Evolutionary conservation across 495 filamentous ascomycete species (phyloP).

Genomic region (Patellaria atrata): DNA sequence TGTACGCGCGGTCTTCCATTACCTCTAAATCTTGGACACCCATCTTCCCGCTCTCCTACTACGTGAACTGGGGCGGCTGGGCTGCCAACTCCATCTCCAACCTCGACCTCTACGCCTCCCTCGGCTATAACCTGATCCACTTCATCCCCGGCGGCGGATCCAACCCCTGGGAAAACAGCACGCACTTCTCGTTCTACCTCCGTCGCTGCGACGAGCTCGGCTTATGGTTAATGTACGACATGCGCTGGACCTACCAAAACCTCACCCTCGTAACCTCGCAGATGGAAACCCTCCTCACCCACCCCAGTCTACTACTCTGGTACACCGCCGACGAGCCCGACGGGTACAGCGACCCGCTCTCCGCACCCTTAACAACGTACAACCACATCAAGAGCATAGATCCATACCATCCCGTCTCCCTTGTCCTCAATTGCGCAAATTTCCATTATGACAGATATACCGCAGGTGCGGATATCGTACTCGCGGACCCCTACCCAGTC

Average conservation of each 20-base stretch:
- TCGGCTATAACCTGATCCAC: constrained; percentile 42
- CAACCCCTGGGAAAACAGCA: constrained; percentile 17
- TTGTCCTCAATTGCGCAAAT: constrained; percentile 56
- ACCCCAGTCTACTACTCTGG: constrained; percentile 44
- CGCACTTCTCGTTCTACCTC: constrained; percentile 29
- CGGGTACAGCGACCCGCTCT: constrained; percentile 45
- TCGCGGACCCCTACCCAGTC: constrained; percentile 54
- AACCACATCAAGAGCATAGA: constrained; percentile 40
- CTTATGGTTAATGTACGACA: constrained; percentile 52
- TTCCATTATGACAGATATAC: constrained; percentile 52
- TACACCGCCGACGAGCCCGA: constrained; percentile 61
- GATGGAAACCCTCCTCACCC: constrained; percentile 36
- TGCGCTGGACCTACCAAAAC: constrained; percentile 48
- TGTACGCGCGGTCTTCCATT: constrained; percentile 29
- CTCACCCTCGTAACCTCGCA: constrained; percentile 36
- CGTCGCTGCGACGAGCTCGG: constrained; percentile 39
- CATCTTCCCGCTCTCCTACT: constrained; percentile 50
- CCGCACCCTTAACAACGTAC: constrained; percentile 29
- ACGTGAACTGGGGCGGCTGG: constrained; percentile 40
- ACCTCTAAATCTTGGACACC: constrained; percentile 29
- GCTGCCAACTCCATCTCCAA: constrained; percentile 26
- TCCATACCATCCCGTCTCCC: constrained; percentile 53
- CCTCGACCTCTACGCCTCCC: constrained; percentile 32
- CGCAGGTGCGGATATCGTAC: constrained; percentile 47
- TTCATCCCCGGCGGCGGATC: constrained; percentile 29